Evolutionary conservation across 2,329 filamentous ascomycete genomes (phyloP).

Genomic region (Neurospora sp.): DNA sequence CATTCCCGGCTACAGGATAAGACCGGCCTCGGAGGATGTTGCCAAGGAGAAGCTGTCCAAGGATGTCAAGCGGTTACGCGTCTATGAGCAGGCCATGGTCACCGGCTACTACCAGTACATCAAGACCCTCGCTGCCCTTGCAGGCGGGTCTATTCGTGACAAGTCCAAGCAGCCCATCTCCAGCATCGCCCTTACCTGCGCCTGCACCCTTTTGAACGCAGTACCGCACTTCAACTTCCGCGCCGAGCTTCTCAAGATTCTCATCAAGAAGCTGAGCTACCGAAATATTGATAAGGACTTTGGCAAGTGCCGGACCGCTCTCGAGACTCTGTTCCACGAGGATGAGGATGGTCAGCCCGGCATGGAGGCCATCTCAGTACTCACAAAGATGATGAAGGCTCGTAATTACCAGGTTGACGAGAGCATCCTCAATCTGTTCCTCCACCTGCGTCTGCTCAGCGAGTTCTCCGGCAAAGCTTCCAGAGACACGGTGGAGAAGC

Average conservation of each 20-base stretch:
- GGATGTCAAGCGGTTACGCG: constrained; percentile 71
- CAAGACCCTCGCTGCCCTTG: constrained; percentile 49
- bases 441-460: constrained; percentile 77
- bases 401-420: constrained; percentile 77
- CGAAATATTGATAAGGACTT: constrained; percentile 65
- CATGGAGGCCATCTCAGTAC: constrained; percentile 71
- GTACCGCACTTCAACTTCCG: constrained; percentile 98
- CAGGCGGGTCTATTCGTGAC: neutral
- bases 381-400: constrained; percentile 93
- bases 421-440: constrained; percentile 78
- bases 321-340: constrained; percentile 73
- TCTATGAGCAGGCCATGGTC: constrained; percentile 82
- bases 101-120: constrained; percentile 79
- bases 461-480: constrained; percentile 84
- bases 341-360: constrained; percentile 87
- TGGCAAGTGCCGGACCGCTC: constrained; percentile 61
- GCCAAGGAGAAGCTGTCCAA: constrained; percentile 77
- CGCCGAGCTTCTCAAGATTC: constrained; percentile 72
- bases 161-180: constrained; percentile 42
- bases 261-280: constrained; percentile 73
- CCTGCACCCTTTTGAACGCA: constrained; percentile 66
- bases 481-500: constrained; percentile 58
- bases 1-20: constrained; percentile 92
- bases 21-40: constrained; percentile 65
- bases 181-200: constrained; percentile 73